Percentiles rank a stretch among this genome's conserved stretches.
phyloP scores from a whole-genome alignment of 306 rosid genomes.

The Vachellia pachyceras region DNA sequence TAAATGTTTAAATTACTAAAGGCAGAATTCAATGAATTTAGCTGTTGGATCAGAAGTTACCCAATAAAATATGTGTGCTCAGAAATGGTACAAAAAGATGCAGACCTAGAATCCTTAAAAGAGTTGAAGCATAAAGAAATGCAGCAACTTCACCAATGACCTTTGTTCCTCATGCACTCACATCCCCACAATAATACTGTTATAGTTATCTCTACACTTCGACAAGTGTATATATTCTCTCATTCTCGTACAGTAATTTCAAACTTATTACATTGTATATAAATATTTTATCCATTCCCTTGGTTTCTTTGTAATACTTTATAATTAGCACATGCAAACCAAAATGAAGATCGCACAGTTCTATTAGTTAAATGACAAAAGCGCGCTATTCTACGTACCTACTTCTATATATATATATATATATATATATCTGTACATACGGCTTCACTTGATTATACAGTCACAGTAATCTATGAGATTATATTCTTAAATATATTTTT shows the following conservation, averaged over 20 bases:
- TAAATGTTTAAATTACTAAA: not conserved
- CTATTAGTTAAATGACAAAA: conserved; percentile 1
- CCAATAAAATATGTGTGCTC: not conserved
- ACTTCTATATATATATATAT: not conserved
- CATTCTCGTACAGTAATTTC: not conserved
- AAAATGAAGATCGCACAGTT: not conserved
- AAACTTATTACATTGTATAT: not conserved
- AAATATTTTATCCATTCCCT: not conserved
- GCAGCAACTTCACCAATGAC: not conserved
- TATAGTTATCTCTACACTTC: not conserved
- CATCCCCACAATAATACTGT: not conserved
- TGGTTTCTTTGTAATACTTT: not conserved
- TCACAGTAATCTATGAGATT: not conserved
- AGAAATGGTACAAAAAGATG: not conserved
- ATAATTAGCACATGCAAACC: not conserved
- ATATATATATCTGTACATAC: not conserved
- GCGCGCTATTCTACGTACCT: not conserved
- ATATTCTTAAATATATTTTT: not conserved
- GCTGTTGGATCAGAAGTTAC: not conserved
- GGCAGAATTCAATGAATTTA: not conserved
- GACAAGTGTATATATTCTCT: not conserved
- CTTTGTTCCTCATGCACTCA: conserved; percentile 1
- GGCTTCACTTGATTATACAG: not conserved
- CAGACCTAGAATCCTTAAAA: not conserved
- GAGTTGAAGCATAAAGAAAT: not conserved